Base-by-base conservation (phyloP, 176 grass and related monocot species). In the Zoysia pacifica region DNA sequence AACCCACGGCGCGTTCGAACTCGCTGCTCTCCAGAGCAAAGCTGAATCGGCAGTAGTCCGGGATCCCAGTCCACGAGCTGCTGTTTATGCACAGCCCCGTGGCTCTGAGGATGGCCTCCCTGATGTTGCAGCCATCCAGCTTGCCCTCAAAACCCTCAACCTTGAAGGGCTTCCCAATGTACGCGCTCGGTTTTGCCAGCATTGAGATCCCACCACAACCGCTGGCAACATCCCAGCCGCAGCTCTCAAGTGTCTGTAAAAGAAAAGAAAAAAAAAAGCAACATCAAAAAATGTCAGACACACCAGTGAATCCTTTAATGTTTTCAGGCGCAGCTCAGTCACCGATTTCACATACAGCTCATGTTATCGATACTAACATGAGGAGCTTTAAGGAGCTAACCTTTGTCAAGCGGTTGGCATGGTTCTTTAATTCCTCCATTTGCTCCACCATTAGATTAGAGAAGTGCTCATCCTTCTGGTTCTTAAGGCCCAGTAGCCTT, bases 81-180 rank as follows among this genome's bases (percentile, higher is more conserved):
- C 96, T 90, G 80, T 93, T 99, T 72, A 99, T 99, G 72, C 90
- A 90, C 76, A 99, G 79, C 0, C 92, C 90, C 0, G 96, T 99
- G 62, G 90, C 70, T 72, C n/a, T 89, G 2, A 95, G 84, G 62
- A 93, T 51, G n/a, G 90, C 96, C 60, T 95, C 86, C 72, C 87
- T 91, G 65, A 99, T 89, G 80, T 91, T 99, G 13, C 72, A 54
- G 0, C 75, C 84, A 13, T 93, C 79, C 13, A 99, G 79, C 74
- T 80, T 84, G 43, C 74, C 88, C 40, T 89, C 83, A 2, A 86
- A 95, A 12, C 81, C 74, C 5, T 84, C 86, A 0, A 83, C 75
- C 62, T 91, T 93, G 12, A 99, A 59, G 10, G 68, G 7, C 65
- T 93, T 99, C 36, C 92, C 92, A 0, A 95, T 69, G 49, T 95